Conservation (phyloP, 495 filamentous ascomycete species). For the Penicillium lividum region DNA sequence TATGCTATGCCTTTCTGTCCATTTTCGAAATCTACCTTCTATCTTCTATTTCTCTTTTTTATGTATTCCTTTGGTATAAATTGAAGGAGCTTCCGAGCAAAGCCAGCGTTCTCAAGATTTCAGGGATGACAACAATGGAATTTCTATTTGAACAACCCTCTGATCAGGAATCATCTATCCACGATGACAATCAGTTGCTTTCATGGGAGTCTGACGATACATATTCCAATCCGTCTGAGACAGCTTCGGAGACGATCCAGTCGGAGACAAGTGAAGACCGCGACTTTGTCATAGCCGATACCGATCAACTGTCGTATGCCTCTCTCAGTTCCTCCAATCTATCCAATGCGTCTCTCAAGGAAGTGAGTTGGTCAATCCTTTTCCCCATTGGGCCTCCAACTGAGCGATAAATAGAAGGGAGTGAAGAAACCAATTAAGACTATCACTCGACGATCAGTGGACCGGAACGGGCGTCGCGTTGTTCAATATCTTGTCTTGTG, state of each 20-base stretch:
- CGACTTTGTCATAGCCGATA: constrained; percentile 11
- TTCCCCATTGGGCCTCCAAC: neutral
- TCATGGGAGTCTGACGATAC: no score
- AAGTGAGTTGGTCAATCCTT: neutral
- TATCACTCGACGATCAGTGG: neutral
- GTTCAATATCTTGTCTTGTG: constrained; percentile 9
- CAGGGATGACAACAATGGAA: no score
- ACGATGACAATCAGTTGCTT: no score
- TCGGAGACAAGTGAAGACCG: constrained; percentile 17
- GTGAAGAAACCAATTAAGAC: constrained; percentile 6
- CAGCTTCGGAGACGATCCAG: constrained; percentile 8
- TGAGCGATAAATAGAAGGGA: neutral
- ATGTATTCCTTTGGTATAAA: no score
- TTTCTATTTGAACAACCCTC: no score
- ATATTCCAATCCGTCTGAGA: no score
- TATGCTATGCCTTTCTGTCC: no score
- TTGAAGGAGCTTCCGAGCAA: no score
- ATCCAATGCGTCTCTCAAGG: neutral
- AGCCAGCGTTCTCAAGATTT: no score
- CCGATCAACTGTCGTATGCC: constrained; percentile 4
- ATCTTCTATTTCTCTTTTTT: no score
- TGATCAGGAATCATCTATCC: no score
- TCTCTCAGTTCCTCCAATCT: neutral
- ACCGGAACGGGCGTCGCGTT: neutral
- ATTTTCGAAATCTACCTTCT: no score